These are phyloP conservation scores for Astrothelium macrocarpum DNA, from an alignment of 495 filamentous ascomycete species.

Conservation along the genomic window DNA sequence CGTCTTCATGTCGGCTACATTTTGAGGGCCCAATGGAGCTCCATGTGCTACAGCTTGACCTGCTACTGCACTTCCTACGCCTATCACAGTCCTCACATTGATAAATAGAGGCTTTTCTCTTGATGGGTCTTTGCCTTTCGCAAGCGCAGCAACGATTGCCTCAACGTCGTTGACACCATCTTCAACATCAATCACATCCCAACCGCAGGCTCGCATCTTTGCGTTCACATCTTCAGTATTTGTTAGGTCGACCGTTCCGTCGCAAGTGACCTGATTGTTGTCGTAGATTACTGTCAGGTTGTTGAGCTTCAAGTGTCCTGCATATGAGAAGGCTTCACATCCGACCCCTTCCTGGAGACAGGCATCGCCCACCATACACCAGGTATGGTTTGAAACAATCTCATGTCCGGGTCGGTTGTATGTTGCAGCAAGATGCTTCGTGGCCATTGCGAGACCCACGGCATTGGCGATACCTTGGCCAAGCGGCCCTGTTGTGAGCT, in stretches of 20 bases:
- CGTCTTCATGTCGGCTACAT: slow-evolving; percentile 42
- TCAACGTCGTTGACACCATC: slow-evolving; percentile 47
- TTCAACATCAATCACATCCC: slow-evolving; percentile 46
- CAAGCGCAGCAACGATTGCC: slow-evolving; percentile 43
- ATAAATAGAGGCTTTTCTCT: slow-evolving; percentile 47
- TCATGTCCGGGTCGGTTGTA: slow-evolving; percentile 45
- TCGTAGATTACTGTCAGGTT: slow-evolving; percentile 50
- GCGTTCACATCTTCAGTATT: slow-evolving; percentile 51
- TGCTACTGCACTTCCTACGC: slow-evolving; percentile 41
- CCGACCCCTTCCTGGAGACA: slow-evolving; percentile 53
- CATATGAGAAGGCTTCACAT: slow-evolving; percentile 46
- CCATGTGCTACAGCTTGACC: slow-evolving; percentile 45
- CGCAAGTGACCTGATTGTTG: slow-evolving; percentile 52
- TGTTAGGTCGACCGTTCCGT: slow-evolving; percentile 46
- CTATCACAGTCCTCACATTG: slow-evolving; percentile 50
- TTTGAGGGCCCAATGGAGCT: slow-evolving; percentile 39
- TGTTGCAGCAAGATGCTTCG: slow-evolving; percentile 44
- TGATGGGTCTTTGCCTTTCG: slow-evolving; percentile 28
- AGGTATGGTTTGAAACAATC: slow-evolving; percentile 42
- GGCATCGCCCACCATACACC: slow-evolving; percentile 50
- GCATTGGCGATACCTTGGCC: slow-evolving; percentile 53
- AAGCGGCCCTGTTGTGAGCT: slow-evolving; percentile 53
- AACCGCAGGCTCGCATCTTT: slow-evolving; percentile 50
- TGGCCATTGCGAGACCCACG: slow-evolving; percentile 50
- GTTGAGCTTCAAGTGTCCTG: slow-evolving; percentile 45